A percentile compares a stretch with the other conserved stretches of the same genome.
phyloP scores from a whole-genome alignment of 805 yeast species.

The Komagataella mondaviorum region DNA sequence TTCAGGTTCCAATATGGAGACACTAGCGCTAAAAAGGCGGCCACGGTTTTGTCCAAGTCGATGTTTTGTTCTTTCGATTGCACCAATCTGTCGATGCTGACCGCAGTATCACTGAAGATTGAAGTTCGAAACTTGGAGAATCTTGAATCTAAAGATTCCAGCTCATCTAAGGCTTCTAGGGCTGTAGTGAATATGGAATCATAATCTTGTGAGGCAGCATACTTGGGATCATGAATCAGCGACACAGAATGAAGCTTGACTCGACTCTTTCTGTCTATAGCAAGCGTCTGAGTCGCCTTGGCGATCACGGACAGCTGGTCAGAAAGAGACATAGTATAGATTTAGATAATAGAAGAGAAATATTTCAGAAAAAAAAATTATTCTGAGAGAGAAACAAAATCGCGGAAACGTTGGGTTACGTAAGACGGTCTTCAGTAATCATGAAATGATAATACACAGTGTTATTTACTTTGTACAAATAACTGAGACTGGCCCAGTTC shows the following conservation, averaged over 20 bases:
- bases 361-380: not conserved
- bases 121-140: conserved; percentile 59
- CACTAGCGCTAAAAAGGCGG: conserved; percentile 56
- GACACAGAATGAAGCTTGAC: conserved; percentile 84
- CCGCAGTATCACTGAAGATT: conserved; percentile 72
- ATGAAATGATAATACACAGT: not conserved
- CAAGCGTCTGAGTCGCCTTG: conserved; percentile 51
- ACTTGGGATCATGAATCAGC: conserved; percentile 69
- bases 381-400: not conserved
- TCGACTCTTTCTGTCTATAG: conserved; percentile 75
- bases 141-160: conserved; percentile 59
- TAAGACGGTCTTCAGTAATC: not conserved
- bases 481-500: not conserved
- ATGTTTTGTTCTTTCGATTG: conserved; percentile 66
- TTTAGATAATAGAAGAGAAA: not conserved
- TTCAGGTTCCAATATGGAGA: conserved; percentile 67
- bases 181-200: conserved; percentile 67
- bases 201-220: conserved; percentile 91
- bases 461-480: not conserved
- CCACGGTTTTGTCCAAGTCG: conserved; percentile 63
- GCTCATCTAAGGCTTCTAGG: conserved; percentile 61
- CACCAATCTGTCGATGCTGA: conserved; percentile 68
- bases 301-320: conserved; percentile 69
- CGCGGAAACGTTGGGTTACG: not conserved
- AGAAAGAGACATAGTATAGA: conserved; percentile 38